Conservation (phyloP, 2,329 filamentous ascomycete species). For the Chrysoporthe puriensis region DNA sequence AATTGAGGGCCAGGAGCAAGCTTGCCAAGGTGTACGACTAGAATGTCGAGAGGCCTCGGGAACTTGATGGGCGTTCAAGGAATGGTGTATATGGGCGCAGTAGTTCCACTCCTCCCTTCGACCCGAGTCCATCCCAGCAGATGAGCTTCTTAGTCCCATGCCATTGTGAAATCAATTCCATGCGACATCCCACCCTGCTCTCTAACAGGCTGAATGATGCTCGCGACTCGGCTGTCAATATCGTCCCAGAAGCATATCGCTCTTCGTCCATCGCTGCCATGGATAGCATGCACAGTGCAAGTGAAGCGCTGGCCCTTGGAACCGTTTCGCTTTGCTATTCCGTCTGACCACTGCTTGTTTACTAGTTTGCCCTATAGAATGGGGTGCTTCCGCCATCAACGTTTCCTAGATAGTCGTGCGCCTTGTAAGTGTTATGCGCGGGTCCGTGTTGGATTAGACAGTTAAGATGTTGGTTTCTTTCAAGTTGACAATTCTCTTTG, state of each 20-base stretch:
- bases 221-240: not conserved
- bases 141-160: not conserved
- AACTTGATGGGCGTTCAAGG: not conserved
- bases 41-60: too few species aligned
- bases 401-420: not conserved
- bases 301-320: not conserved
- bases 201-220: not conserved
- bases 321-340: not conserved
- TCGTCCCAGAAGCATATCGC: not conserved
- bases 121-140: not conserved
- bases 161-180: not conserved
- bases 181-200: not conserved
- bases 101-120: not conserved
- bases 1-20: constrained; percentile 44
- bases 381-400: not conserved
- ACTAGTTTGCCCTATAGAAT: not conserved
- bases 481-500: not conserved
- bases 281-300: not conserved
- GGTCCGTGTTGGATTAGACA: not conserved
- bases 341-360: not conserved
- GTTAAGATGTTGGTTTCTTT: not conserved
- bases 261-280: not conserved
- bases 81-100: not conserved
- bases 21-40: constrained; percentile 34
- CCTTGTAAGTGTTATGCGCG: not conserved